Evolutionary conservation across 208 protist genomes (phyloP).

Genomic region (Wallacemonas sp.): DNA sequence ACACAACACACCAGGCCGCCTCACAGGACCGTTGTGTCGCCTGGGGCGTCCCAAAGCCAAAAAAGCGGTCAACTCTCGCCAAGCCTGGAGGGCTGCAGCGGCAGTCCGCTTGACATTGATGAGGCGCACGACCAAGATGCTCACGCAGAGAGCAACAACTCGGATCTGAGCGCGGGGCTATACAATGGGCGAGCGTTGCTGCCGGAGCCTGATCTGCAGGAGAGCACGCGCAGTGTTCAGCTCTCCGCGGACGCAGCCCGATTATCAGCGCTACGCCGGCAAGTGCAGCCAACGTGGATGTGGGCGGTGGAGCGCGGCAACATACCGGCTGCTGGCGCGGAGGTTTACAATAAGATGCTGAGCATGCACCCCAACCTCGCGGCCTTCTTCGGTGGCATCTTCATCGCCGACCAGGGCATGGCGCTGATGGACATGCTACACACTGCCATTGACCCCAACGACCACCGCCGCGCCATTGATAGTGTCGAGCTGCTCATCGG

Average conservation of each 20-base stretch:
- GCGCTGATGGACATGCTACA: slow-evolving; percentile 7
- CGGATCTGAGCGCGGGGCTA: background rate
- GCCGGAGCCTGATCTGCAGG: background rate
- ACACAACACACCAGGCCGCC: too few species aligned
- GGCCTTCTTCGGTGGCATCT: slow-evolving; percentile 2
- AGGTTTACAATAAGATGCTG: slow-evolving; percentile 12
- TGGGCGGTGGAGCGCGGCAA: background rate
- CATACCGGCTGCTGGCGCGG: background rate
- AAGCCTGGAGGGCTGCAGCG: too few species aligned
- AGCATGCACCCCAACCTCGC: slow-evolving; percentile 8
- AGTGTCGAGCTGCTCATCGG: slow-evolving; percentile 1
- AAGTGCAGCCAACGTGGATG: background rate
- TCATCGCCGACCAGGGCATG: slow-evolving; percentile 8
- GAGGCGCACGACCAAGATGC: background rate
- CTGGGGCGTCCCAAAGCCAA: too few species aligned
- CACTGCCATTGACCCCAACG: background rate
- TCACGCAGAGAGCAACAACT: background rate
- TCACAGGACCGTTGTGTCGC: too few species aligned
- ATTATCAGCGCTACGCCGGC: background rate
- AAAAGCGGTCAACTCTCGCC: too few species aligned
- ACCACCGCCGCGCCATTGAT: background rate
- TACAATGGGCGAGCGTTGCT: background rate
- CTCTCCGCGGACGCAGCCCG: background rate
- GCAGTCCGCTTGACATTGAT: too few species aligned
- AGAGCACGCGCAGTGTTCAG: background rate